These are phyloP conservation scores for Solanum appendiculatum DNA, from an alignment of 257 asterid genomes.

Conservation along the genomic window DNA sequence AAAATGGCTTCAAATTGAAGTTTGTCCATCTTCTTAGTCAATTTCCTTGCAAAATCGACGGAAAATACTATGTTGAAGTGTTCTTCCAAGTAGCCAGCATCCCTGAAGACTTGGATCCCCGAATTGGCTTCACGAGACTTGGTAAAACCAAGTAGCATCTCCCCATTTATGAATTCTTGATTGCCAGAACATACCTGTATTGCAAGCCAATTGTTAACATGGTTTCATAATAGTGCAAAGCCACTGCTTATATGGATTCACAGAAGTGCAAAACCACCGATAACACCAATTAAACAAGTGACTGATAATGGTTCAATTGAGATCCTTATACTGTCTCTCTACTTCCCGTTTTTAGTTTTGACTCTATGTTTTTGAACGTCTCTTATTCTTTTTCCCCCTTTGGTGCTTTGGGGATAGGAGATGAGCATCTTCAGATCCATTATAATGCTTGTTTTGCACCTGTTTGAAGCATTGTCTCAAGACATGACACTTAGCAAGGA, in stretches of 20 bases:
- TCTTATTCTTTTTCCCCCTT: neutral
- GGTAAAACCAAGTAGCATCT: constrained; percentile 50
- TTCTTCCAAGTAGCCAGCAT: constrained; percentile 19
- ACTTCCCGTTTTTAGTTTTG: neutral
- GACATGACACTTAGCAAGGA: neutral
- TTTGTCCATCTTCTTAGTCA: constrained; percentile 36
- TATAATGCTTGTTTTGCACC: neutral
- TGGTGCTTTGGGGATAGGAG: neutral
- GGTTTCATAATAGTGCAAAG: neutral
- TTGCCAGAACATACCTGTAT: constrained; percentile 43
- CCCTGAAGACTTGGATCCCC: constrained; percentile 39
- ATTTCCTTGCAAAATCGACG: constrained; percentile 44
- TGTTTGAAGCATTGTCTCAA: neutral
- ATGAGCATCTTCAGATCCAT: neutral
- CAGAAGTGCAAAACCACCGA: neutral
- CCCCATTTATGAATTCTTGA: constrained; percentile 10
- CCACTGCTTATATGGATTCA: neutral
- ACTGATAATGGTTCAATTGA: neutral
- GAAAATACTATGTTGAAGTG: constrained; percentile 46
- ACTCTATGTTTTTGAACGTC: neutral
- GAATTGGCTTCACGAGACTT: constrained; percentile 43
- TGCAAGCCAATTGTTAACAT: neutral
- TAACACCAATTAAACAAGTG: neutral
- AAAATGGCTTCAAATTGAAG: constrained; percentile 47
- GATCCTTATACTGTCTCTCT: neutral